Percentiles rank a stretch among this genome's conserved stretches.
Conservation (phyloP, 345 rosid genomes). For the Eucalyptus brandiana region DNA sequence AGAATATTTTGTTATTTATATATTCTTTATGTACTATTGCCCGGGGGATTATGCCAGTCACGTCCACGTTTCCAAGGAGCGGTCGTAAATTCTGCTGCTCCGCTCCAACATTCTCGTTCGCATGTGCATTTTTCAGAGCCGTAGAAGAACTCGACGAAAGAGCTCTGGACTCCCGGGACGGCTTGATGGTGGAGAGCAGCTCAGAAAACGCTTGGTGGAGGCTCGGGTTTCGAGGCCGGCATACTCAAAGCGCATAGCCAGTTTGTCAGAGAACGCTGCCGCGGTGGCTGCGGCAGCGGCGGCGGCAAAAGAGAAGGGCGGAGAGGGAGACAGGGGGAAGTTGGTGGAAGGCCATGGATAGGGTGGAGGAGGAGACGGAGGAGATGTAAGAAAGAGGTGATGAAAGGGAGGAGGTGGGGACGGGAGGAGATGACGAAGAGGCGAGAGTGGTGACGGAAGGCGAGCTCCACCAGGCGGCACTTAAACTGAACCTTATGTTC, state of each 20-base stretch:
- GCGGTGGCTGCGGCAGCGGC: background rate
- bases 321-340: background rate
- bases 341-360: background rate
- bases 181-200: background rate
- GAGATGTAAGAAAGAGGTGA: background rate
- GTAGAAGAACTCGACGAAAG: too few relatives aligned
- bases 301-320: background rate
- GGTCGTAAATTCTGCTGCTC: background rate
- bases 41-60: background rate
- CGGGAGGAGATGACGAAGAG: background rate
- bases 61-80: background rate
- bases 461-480: background rate
- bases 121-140: background rate
- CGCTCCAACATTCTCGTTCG: background rate
- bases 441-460: background rate
- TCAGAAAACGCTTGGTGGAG: background rate
- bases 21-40: background rate
- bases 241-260: background rate
- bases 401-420: background rate
- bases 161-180: background rate
- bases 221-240: background rate
- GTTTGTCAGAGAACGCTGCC: background rate
- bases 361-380: background rate
- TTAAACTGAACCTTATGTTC: background rate
- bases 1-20: too few relatives aligned